Conservation (phyloP, 2,329 filamentous ascomycete genomes). For the Zarea fungicola region DNA sequence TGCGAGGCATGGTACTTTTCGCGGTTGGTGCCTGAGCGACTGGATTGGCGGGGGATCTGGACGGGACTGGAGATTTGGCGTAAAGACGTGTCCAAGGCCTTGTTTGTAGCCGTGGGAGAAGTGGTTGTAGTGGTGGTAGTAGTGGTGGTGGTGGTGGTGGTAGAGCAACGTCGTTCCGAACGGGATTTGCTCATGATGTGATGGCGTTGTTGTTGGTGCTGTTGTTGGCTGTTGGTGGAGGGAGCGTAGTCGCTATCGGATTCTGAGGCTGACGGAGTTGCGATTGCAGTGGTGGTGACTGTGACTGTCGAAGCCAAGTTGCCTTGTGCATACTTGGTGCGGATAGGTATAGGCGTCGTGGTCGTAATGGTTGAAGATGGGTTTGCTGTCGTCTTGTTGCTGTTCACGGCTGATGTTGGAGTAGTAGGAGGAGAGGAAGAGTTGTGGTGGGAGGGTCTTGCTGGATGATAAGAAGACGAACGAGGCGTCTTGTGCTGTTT, state of each 20-base stretch:
- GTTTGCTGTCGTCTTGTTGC: not conserved
- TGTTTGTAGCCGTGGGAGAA: too few relatives aligned
- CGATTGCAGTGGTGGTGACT: slow-evolving; percentile 4
- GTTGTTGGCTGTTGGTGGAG: not conserved
- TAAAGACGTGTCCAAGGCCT: too few relatives aligned
- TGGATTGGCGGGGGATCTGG: slow-evolving; percentile 10
- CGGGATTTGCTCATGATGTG: slow-evolving; percentile 11
- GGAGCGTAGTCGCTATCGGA: slow-evolving; percentile 1
- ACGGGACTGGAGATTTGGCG: too few relatives aligned
- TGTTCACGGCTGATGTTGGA: not conserved
- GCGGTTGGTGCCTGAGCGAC: slow-evolving; percentile 2
- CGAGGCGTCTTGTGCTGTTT: too few relatives aligned
- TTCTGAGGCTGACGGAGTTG: not conserved
- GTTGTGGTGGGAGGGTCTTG: too few relatives aligned
- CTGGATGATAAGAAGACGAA: too few relatives aligned
- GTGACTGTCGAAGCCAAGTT: slow-evolving; percentile 6
- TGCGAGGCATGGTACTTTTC: slow-evolving; percentile 11
- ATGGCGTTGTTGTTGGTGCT: not conserved
- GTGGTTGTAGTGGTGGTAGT: not conserved
- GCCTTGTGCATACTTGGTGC: slow-evolving; percentile 16
- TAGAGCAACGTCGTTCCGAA: slow-evolving; percentile 4
- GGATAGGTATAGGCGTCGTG: not conserved
- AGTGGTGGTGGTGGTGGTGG: not conserved
- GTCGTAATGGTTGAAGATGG: not conserved
- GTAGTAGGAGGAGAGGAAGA: not conserved